These are phyloP conservation scores for Tylopilus sp. DNA, from an alignment of 1,284 basidiomycete genomes.

Conservation along the genomic window DNA sequence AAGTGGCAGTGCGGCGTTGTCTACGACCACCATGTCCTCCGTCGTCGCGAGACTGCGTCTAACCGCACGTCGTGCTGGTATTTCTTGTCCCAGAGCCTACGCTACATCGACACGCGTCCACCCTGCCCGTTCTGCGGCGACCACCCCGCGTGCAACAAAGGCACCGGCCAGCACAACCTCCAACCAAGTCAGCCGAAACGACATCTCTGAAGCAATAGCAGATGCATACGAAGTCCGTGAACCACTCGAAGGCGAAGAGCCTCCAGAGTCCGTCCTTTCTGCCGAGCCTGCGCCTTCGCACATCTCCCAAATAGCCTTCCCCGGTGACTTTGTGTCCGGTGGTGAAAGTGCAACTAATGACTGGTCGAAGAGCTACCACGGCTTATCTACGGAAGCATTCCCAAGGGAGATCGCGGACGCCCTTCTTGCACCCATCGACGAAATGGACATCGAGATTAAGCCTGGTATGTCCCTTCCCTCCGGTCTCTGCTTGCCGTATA, in stretches of 20 bases:
- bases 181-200: slow-evolving; percentile 15
- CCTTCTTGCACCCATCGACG: slow-evolving; percentile 72
- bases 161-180: slow-evolving; percentile 30
- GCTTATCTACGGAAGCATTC: slow-evolving; percentile 80
- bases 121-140: slow-evolving; percentile 17
- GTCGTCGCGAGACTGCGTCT: slow-evolving; percentile 14
- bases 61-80: slow-evolving; percentile 3
- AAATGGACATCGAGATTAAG: slow-evolving; percentile 88
- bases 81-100: slow-evolving; percentile 15
- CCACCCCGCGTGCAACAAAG: slow-evolving; percentile 17
- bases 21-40: slow-evolving; percentile 11
- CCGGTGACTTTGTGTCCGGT: slow-evolving; percentile 27
- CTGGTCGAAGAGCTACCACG: slow-evolving; percentile 88
- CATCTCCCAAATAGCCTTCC: slow-evolving; percentile 24
- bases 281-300: slow-evolving; percentile 11
- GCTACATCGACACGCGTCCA: slow-evolving; percentile 24
- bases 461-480: slow-evolving; percentile 58
- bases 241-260: neutral
- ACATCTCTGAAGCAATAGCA: slow-evolving; percentile 20
- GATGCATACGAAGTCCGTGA: slow-evolving; percentile 15
- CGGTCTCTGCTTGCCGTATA: neutral
- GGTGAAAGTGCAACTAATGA: slow-evolving; percentile 45
- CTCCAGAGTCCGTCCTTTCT: slow-evolving; percentile 10
- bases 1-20: neutral
- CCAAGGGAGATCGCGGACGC: slow-evolving; percentile 70